Percentiles rank a stretch among this genome's conserved stretches.
These are phyloP conservation scores for Collybia mongolica DNA, from an alignment of 768 basidiomycete genomes.

Conservation along the genomic window DNA sequence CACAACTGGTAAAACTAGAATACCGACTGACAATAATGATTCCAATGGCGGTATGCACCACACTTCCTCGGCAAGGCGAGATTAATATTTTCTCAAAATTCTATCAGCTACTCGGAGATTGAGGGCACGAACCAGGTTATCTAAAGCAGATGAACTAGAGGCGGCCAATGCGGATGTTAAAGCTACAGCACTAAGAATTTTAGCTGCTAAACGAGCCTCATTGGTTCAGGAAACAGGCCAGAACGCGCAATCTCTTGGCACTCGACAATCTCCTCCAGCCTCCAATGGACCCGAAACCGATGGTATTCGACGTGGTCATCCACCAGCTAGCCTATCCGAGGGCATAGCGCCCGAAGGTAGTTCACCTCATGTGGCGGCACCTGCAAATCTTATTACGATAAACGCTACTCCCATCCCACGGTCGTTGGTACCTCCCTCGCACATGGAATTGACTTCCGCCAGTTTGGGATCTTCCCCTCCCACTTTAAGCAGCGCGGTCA, in stretches of 20 bases:
- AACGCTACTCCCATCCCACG: not conserved
- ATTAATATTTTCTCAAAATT: too few relatives aligned
- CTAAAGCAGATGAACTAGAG: slow-evolving; percentile 9
- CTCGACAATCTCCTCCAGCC: not conserved
- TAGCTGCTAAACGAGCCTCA: slow-evolving; percentile 14
- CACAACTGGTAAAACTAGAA: slow-evolving; percentile 7
- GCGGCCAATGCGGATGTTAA: slow-evolving; percentile 13
- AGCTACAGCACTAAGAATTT: slow-evolving; percentile 8
- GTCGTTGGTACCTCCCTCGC: not conserved
- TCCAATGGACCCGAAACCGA: not conserved
- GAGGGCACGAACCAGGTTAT: not conserved
- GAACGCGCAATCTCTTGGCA: slow-evolving; percentile 5
- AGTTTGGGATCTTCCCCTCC: not conserved
- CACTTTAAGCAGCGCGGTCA: not conserved
- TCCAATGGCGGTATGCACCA: not conserved
- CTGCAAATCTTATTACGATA: not conserved
- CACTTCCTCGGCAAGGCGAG: not conserved
- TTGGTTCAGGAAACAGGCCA: not conserved
- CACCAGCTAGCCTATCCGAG: not conserved
- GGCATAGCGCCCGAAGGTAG: not conserved
- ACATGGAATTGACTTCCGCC: not conserved
- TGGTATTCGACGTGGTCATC: not conserved
- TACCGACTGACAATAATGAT: not conserved
- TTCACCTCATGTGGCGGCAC: not conserved
- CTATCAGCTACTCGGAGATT: too few relatives aligned